A percentile compares a stretch with the other conserved stretches of the same genome.
Conservation (phyloP, 2,329 filamentous ascomycete species). For the Cyphellophora attinorum region DNA sequence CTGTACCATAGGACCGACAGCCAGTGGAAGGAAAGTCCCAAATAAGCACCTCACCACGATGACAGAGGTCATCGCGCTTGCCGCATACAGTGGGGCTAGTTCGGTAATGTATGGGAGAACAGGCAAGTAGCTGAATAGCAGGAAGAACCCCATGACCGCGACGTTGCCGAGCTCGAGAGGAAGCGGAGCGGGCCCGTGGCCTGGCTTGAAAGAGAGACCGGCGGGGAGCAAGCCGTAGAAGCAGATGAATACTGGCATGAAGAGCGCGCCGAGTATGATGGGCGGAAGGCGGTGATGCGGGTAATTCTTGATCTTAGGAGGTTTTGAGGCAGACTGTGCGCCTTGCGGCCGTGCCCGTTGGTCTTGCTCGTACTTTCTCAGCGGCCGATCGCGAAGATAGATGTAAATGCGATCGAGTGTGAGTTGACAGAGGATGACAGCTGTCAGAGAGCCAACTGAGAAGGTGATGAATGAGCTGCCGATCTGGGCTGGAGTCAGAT, state of each 20-base stretch:
- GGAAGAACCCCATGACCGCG: slow-evolving; percentile 9
- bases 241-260: slow-evolving; percentile 15
- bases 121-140: slow-evolving; percentile 15
- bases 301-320: no score
- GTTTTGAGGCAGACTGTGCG: no score
- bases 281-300: slow-evolving; percentile 37
- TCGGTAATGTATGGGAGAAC: slow-evolving; percentile 19
- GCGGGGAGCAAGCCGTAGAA: slow-evolving; percentile 17
- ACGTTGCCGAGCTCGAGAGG: slow-evolving; percentile 9
- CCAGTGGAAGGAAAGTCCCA: slow-evolving; percentile 19
- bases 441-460: slow-evolving; percentile 19
- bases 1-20: slow-evolving; percentile 12
- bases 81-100: slow-evolving; percentile 28
- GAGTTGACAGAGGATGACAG: slow-evolving; percentile 15
- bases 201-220: slow-evolving; percentile 3
- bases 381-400: slow-evolving; percentile 18
- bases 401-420: slow-evolving; percentile 16
- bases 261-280: slow-evolving; percentile 35
- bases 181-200: slow-evolving; percentile 7
- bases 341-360: slow-evolving; percentile 21
- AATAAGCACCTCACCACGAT: slow-evolving; percentile 17
- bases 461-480: slow-evolving; percentile 20
- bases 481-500: slow-evolving; percentile 18
- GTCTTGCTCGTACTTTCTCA: background rate
- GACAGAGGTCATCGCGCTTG: slow-evolving; percentile 24